Evolutionary conservation across 352 stramenopile species (phyloP).

Genomic region (Globisporangium orthogonon): DNA sequence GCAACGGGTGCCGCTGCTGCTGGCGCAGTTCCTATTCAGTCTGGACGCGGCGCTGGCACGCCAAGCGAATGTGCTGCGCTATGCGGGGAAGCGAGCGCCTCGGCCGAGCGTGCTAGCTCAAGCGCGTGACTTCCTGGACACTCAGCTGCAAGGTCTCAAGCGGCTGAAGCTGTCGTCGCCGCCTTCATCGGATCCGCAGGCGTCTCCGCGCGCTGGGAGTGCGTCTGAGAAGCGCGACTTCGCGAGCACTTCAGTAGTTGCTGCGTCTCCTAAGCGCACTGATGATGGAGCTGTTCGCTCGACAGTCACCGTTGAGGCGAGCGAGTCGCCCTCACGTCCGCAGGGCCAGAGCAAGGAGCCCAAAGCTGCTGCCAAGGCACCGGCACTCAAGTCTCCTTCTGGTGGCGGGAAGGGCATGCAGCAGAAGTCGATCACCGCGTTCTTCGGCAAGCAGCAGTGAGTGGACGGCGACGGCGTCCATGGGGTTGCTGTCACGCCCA

Average conservation of each 20-base stretch:
- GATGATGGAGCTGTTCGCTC: not conserved
- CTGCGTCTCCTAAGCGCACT: not conserved
- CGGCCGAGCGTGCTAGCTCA: constrained; percentile 11
- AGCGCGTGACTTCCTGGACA: constrained; percentile 7
- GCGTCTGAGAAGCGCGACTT: too few relatives aligned
- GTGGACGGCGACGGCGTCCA: too few relatives aligned
- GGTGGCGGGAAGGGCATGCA: constrained; percentile 3
- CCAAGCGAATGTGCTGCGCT: not conserved
- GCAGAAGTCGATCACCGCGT: constrained; percentile 8
- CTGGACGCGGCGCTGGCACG: constrained; percentile 4
- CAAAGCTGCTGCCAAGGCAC: not conserved
- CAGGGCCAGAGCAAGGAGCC: not conserved
- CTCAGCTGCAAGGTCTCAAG: constrained; percentile 8
- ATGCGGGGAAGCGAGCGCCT: constrained; percentile 1
- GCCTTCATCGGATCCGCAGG: not conserved
- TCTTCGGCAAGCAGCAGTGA: constrained; percentile 8
- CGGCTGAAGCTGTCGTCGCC: constrained; percentile 3
- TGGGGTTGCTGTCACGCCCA: too few relatives aligned
- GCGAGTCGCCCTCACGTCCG: too few relatives aligned
- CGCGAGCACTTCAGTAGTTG: not conserved
- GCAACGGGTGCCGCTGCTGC: constrained; percentile 1
- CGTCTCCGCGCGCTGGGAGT: too few relatives aligned
- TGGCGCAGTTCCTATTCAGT: constrained; percentile 9
- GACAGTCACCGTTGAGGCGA: too few relatives aligned
- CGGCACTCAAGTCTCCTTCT: not conserved